Conservation (phyloP, 2,329 filamentous ascomycete genomes). For the Trichoderma brevicompactum region DNA sequence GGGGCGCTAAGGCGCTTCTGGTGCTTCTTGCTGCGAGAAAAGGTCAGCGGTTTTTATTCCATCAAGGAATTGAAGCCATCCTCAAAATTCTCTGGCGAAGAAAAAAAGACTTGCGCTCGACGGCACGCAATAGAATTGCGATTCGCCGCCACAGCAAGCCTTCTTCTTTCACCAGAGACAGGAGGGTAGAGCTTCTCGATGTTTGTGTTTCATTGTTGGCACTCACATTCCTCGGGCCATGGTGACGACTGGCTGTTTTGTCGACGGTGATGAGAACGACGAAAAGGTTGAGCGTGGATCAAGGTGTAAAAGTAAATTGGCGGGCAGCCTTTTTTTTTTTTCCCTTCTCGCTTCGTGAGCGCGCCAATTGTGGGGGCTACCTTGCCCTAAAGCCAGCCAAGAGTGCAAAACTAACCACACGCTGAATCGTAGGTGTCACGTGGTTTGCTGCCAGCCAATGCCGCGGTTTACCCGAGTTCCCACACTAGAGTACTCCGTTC, state of each 20-base stretch:
- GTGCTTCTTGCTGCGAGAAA: constrained; percentile 83
- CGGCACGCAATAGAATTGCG: not conserved
- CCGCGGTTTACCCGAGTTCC: not conserved
- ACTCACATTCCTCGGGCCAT: constrained; percentile 70
- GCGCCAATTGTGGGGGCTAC: constrained; percentile 38
- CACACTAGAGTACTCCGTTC: not conserved
- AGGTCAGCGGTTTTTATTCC: constrained; percentile 38
- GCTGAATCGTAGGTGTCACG: not conserved
- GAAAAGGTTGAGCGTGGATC: constrained; percentile 35
- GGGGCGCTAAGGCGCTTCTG: constrained; percentile 99
- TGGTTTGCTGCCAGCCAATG: not conserved
- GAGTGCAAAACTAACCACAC: not conserved
- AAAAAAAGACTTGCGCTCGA: not conserved
- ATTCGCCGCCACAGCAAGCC: not conserved
- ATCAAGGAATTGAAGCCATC: not conserved
- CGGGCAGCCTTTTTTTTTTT: constrained; percentile 42
- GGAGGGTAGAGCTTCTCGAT: not conserved
- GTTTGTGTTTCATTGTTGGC: constrained; percentile 1
- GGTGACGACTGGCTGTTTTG: constrained; percentile 50
- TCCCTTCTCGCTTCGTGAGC: constrained; percentile 32
- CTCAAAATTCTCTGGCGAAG: not conserved
- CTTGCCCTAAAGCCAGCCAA: constrained; percentile 41
- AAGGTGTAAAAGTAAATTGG: constrained; percentile 34
- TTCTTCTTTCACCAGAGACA: not conserved
- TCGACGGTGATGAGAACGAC: constrained; percentile 45